A percentile compares a stretch with the other conserved stretches of the same genome.
Conservation (phyloP, 2,329 filamentous ascomycete species). For the Fusarium oligoseptatum region DNA sequence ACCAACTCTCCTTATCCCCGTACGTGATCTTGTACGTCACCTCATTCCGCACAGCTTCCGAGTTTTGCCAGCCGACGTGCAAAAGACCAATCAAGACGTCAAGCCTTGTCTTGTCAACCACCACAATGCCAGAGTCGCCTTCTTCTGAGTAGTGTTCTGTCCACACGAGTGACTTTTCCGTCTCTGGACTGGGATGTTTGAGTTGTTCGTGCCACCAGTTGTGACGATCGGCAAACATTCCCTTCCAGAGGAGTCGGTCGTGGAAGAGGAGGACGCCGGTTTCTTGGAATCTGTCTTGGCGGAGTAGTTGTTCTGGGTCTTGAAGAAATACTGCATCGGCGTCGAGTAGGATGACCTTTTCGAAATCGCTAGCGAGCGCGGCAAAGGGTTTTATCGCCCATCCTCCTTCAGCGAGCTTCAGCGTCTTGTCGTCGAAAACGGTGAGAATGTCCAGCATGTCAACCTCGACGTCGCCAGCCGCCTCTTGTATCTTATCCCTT, state of each 20-base stretch:
- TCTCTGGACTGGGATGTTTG: constrained; percentile 49
- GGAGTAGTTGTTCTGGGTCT: constrained; percentile 50
- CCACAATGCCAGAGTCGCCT: constrained; percentile 57
- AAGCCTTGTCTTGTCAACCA: constrained; percentile 56
- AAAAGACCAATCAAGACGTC: constrained; percentile 56
- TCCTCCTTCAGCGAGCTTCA: constrained; percentile 48
- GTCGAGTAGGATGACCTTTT: constrained; percentile 56
- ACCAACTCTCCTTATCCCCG: constrained; percentile 62
- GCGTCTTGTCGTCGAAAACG: constrained; percentile 50
- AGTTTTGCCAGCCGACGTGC: constrained; percentile 61
- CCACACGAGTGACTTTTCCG: constrained; percentile 55
- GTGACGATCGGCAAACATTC: constrained; percentile 50
- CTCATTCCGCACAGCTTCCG: constrained; percentile 53
- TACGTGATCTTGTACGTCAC: constrained; percentile 58
- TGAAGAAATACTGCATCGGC: constrained; percentile 57
- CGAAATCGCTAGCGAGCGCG: constrained; percentile 52
- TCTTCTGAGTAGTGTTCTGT: constrained; percentile 58
- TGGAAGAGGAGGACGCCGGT: constrained; percentile 56
- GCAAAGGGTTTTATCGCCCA: constrained; percentile 60
- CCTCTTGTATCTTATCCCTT: constrained; percentile 43
- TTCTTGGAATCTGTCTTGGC: constrained; percentile 48
- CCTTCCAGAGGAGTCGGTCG: constrained; percentile 57
- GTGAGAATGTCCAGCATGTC: constrained; percentile 51
- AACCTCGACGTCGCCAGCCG: constrained; percentile 32
- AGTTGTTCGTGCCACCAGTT: constrained; percentile 56